Base-by-base conservation (phyloP, 1,284 basidiomycete species). In the Ceratobasidium sp. region DNA sequence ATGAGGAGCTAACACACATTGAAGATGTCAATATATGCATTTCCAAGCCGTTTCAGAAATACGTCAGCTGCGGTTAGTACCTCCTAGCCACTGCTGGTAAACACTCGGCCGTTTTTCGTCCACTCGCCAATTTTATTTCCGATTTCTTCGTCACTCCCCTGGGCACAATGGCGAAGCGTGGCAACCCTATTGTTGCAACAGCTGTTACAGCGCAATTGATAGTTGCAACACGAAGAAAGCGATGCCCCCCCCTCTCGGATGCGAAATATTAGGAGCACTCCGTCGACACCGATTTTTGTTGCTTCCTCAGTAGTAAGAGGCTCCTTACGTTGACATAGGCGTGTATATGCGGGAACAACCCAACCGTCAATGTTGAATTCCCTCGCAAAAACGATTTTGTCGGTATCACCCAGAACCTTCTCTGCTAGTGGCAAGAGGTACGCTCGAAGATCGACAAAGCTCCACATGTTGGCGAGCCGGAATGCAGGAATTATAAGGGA, bases 301-400 rank as follows among this genome's bases (percentile, higher is more conserved):
- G 78, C 80, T 72, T 83, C 81, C 13, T 73, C 72, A 31, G 77
- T 77, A 6, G 73, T 75, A 7, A 83, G 72, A 1, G 80, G 75
- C 5, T 75, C 70, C 0, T 70, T 69, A 4, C 82, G 76, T 58
- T 76, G 73, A 69, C 80, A 80, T 15, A 82, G 72, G n/a, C 77
- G 77, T 1, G 76, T 75, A 73, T 81, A 82, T 3, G 82, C 80
- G 0, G 78, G 76, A 1, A 73, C 73, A 12, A 81, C 76, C 82
- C 82, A 83, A 2, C 74, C 67, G 12, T 74, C 74, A 25, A 83
- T 73, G 53, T 78, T 75, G 73, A 79, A 77, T 58, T 78, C 77
- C 43, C 73, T 75, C n/a, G 81, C 81, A 38, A 83, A 77, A 8
- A 76, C 73, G 25, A 83, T 75, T 20, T 76, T 76, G 32, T 80